Conservation (phyloP, 1,284 basidiomycete genomes). For the Ganoderma meredithae region DNA sequence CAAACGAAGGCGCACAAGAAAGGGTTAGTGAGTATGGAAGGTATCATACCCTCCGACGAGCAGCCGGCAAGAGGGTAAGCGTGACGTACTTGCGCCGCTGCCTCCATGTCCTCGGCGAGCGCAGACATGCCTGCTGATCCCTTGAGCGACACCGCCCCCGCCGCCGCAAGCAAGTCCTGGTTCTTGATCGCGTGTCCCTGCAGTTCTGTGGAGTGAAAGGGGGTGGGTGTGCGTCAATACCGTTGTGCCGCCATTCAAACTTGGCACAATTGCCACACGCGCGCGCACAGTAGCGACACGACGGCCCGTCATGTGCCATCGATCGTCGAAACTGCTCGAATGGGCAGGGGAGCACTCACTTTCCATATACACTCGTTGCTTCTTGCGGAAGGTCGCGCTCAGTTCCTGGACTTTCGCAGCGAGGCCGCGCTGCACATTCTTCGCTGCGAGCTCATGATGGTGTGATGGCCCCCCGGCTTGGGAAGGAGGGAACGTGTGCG, state of each 20-base stretch:
- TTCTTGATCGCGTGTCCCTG: slow-evolving; percentile 96
- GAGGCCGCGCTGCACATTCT: slow-evolving; percentile 96
- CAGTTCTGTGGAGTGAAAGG: slow-evolving; percentile 62
- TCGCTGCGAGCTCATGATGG: slow-evolving; percentile 77
- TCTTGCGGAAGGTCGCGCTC: slow-evolving; percentile 94
- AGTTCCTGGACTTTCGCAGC: slow-evolving; percentile 95
- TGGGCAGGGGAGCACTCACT: slow-evolving; percentile 65
- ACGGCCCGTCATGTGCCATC: slow-evolving; percentile 22
- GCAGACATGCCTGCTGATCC: slow-evolving; percentile 83
- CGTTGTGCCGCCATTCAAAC: background rate
- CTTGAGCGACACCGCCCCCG: slow-evolving; percentile 82
- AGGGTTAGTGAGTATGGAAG: slow-evolving; percentile 12
- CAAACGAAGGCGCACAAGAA: slow-evolving; percentile 16
- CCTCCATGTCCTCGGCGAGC: slow-evolving; percentile 86
- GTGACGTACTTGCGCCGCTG: slow-evolving; percentile 66
- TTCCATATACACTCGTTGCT: slow-evolving; percentile 97
- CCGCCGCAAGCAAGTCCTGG: slow-evolving; percentile 88
- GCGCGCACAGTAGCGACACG: background rate
- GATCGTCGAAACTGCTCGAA: slow-evolving; percentile 32
- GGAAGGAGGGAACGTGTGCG: slow-evolving; percentile 53
- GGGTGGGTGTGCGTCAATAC: background rate
- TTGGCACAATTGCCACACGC: background rate
- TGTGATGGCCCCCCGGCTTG: slow-evolving; percentile 51
- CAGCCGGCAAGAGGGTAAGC: slow-evolving; percentile 24
- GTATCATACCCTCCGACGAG: slow-evolving; percentile 35